phyloP scores from a whole-genome alignment of 2,329 filamentous ascomycete genomes.

The Aspergillus latus region DNA sequence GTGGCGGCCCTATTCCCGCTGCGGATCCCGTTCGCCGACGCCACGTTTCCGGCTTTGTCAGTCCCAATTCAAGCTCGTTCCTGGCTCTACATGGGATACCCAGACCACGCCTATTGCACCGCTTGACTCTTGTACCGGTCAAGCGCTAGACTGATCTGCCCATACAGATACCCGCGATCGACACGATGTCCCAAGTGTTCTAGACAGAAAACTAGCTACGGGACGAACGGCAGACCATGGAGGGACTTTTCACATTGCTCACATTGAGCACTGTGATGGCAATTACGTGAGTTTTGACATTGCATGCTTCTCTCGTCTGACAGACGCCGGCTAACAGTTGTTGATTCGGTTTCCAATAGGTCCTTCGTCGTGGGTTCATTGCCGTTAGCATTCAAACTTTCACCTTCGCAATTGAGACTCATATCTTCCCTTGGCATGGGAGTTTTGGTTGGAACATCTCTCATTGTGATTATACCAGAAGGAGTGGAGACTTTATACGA shows the following conservation, averaged over 20 bases:
- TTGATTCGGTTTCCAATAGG: constrained; percentile 49
- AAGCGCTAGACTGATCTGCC: neutral
- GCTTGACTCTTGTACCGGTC: neutral
- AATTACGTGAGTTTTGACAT: constrained; percentile 52
- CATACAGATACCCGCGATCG: constrained; percentile 15
- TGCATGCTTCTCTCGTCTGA: neutral
- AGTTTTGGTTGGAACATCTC: constrained; percentile 87
- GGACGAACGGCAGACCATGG: constrained; percentile 49
- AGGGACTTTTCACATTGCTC: constrained; percentile 65
- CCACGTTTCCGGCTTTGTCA: constrained; percentile 22
- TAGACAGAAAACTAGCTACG: constrained; percentile 29
- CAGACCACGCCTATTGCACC: neutral
- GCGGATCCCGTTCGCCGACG: constrained; percentile 21
- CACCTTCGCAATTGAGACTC: constrained; percentile 79
- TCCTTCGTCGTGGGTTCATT: constrained; percentile 92
- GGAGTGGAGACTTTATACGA: constrained; percentile 86
- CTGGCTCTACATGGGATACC: neutral
- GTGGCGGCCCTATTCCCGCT: constrained; percentile 14
- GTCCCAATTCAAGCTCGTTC: neutral
- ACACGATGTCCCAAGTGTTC: constrained; percentile 30
- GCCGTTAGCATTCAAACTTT: constrained; percentile 83
- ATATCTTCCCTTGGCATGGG: constrained; percentile 93
- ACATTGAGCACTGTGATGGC: constrained; percentile 65
- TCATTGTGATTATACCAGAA: constrained; percentile 97
- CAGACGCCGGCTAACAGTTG: constrained; percentile 15